These are phyloP conservation scores for Calonectria naviculata DNA, from an alignment of 2,329 filamentous ascomycete species.

Conservation along the genomic window DNA sequence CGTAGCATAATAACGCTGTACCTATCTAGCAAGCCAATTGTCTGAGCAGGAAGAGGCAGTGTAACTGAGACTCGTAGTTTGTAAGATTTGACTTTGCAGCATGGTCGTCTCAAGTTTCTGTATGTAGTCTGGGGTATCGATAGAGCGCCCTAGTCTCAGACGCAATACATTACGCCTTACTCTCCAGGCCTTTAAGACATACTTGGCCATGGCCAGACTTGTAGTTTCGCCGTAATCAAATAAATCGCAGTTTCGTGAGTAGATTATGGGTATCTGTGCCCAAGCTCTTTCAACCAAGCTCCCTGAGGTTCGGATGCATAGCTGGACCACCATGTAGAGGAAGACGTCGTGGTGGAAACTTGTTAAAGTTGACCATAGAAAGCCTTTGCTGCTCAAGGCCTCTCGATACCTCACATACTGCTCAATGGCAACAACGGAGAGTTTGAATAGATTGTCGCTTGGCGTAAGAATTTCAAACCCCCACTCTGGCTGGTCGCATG, in stretches of 20 bases:
- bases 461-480: slow-evolving; percentile 15
- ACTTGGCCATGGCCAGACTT: neutral
- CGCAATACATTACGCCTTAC: neutral
- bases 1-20: neutral
- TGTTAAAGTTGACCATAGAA: slow-evolving; percentile 7
- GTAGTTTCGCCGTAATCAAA: neutral
- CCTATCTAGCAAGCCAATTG: neutral
- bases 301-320: slow-evolving; percentile 9
- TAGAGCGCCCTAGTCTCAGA: neutral
- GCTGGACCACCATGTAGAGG: slow-evolving; percentile 7
- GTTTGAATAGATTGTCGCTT: slow-evolving; percentile 21
- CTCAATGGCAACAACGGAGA: slow-evolving; percentile 9
- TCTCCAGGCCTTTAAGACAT: slow-evolving; percentile 6
- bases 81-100: neutral
- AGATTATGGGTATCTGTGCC: neutral
- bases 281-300: slow-evolving; percentile 12
- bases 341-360: slow-evolving; percentile 12
- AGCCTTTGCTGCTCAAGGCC: neutral
- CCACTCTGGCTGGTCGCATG: slow-evolving; percentile 14
- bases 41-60: neutral
- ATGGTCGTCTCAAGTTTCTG: neutral
- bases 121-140: slow-evolving; percentile 1
- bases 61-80: neutral
- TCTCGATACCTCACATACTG: neutral
- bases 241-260: neutral